Base-by-base conservation (phyloP, 352 stramenopile species). In the Pythium periplocum region DNA sequence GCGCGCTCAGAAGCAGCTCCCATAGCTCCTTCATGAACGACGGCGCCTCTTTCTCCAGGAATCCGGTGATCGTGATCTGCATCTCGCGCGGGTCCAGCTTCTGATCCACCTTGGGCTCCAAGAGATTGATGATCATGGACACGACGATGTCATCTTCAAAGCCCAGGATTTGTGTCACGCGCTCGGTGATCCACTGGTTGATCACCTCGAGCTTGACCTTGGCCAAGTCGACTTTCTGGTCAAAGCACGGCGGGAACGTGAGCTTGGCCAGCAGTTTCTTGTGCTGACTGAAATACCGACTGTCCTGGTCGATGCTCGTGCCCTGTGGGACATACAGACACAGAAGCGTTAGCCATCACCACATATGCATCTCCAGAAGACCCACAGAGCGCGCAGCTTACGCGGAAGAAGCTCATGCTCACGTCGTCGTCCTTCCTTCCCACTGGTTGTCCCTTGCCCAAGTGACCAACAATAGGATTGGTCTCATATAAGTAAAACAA, bases 61-160 rank as follows among this genome's bases (percentile, higher is more conserved):
- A 97, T 8, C 84, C 89, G 39, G 87, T 97, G 51, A 97, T 64
- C 38, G 87, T 76, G 52, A 97, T 48, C 66, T 97, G 90, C 56
- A 97, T 63, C 55, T 93, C 69, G 26, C 86, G 83, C 31, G 90
- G 88, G 53, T 97, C 83, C 40, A 92, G 60, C 6, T 51, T 59
- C 61, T 88, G 81, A 60, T 84, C 71, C 48, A 86, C 80, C 45
- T 83, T 79, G 2, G 81, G 72, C 62, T 94, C 81, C n/a, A 95
- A 68, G 35, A 95, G 59, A 61, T 95, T 95, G 48, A 87, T 82
- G 36, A 84, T 73, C 60, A 93, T 78, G 33, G 84, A 77, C 38
- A 94, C 74, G 10, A 97, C 83, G 51, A 97, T 96, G 54, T 97
- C 90, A 64, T 97, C 90, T 53, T 97, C 88, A 45, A 96, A 96